Base-by-base conservation (phyloP, 352 stramenopile genomes). In the Globisporangium paroecandrum region DNA sequence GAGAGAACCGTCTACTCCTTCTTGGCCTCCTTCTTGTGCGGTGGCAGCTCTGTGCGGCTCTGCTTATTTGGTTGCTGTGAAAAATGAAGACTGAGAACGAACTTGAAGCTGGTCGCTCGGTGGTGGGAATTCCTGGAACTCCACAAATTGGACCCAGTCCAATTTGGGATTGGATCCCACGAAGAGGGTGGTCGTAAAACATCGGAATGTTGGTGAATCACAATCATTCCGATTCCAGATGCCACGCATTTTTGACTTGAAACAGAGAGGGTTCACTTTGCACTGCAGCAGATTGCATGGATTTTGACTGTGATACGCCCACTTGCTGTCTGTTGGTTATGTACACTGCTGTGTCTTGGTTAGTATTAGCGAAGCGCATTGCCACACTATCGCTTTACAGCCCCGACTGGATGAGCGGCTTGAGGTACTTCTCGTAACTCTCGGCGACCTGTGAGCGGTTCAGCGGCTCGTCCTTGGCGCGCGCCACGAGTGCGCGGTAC, bases 401-500 rank as follows among this genome's bases (percentile, higher is more conserved):
- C 13, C 41, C 41, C 41, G 41, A 49, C 13, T 49, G 41, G 41
- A 49, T 49, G 41, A 49, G 41, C 41, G 41, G 41, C 41, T 49
- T 49, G 41, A 49, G 41, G 41, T 49, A 49, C 41, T 49, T 49
- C 41, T 49, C 41, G 41, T 49, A 49, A 18, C 41, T 49, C 41
- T 49, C 41, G 41, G 41, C 41, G 41, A 49, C 41, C 41, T 49
- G 41, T 18, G 41, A 8, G 41, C 41, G 15, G 41, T 49, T 49
- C 41, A 49, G 41, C 15, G 41, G 41, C 41, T 49, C 41, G 15
- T n/a, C 41, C 41, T 8, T n/a, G 13, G 41, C 41, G 13, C 41
- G 41, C 41, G 41, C 41, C 41, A 49, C 41, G 15, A 49, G 41
- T 49, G 41, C 41, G 41, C 41, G 41, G 72, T 95, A 95, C 41